phyloP scores from a whole-genome alignment of 1,284 basidiomycete genomes.

The Ustilago esculenta region DNA sequence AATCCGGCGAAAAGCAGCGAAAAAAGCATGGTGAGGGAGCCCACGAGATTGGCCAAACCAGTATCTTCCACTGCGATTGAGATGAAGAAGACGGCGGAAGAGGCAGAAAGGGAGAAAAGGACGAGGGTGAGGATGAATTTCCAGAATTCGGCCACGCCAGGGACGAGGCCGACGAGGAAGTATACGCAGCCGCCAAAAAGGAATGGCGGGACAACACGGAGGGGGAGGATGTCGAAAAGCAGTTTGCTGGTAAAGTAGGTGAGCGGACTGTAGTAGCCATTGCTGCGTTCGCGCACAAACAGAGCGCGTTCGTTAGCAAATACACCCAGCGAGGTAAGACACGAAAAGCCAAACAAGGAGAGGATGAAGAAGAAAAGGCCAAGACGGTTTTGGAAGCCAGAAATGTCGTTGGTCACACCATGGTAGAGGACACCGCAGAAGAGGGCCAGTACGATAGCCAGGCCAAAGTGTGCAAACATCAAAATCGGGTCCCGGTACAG shows the following conservation, averaged over 20 bases:
- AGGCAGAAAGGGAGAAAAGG: conserved; percentile 92
- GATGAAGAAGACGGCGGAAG: conserved; percentile 87
- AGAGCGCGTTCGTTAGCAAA: conserved; percentile 93
- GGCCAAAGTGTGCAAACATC: conserved; percentile 87
- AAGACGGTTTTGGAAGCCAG: conserved; percentile 71
- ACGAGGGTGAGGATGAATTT: conserved; percentile 87
- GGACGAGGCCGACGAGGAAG: conserved; percentile 88
- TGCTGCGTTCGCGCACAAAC: conserved; percentile 95
- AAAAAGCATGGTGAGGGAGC: conserved; percentile 90
- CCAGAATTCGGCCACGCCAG: conserved; percentile 89
- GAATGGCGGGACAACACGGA: conserved; percentile 91
- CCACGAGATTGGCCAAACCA: conserved; percentile 89
- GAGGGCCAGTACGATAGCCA: conserved; percentile 84
- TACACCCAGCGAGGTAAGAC: conserved; percentile 86
- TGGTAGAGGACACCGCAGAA: conserved; percentile 84
- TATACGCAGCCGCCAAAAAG: conserved; percentile 95
- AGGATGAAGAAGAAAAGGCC: conserved; percentile 97
- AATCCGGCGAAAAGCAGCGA: conserved; percentile 94
- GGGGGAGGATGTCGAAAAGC: conserved; percentile 92
- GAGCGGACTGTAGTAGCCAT: conserved; percentile 94
- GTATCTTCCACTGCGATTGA: conserved; percentile 86
- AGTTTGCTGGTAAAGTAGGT: conserved; percentile 96
- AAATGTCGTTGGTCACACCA: conserved; percentile 74
- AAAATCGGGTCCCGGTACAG: conserved; percentile 86
- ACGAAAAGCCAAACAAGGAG: conserved; percentile 93